Evolutionary conservation across 2,329 filamentous ascomycete genomes (phyloP), one percentile per base, ranked within the genome.

Genomic region (Fusarium verrucosum): DNA sequence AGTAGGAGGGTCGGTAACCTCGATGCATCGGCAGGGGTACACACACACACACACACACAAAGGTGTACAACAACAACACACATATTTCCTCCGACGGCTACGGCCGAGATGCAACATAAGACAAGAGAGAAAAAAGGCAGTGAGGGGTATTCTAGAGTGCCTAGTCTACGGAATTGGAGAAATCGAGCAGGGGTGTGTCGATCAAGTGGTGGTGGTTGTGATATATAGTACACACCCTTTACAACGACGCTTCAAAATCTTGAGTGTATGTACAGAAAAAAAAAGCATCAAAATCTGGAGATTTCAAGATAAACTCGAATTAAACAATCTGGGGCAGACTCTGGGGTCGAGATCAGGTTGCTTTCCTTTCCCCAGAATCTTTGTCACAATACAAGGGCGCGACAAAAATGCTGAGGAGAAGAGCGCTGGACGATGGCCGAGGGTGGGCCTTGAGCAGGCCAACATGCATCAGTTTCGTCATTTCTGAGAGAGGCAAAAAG

Each of bases 91-190:
- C 64, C 59, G 55, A 67, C 64, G 64, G 64, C 64, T 65, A 38
- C 59, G 50, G 50, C 64, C 64, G 64, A 66, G 51, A 67, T 66
- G 33, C 49, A 50, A 62, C 50, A 50, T 35, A 63, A 63, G 35
- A 60, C 19, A 23, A 23, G n/a, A 46, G 32, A 35, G 28, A 26
- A 13, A 42, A 37, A 41, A 17, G 33, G 37, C 43, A 37, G 37
- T 57, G 59, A 61, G 49, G 65, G 58, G 62, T 36, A 17, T 7
- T 3, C 20, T 46, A n/a, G n/a, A n/a, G n/a, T n/a, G n/a, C n/a
- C n/a, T n/a, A n/a, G n/a, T n/a, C n/a, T n/a, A n/a, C 19, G 23
- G 19, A 49, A 49, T 66, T 66, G 64, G 64, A 66, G 59, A 67
- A 59, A 35, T 46, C 37, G 7, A 33, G 47, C 62, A 59, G 49